Conservation (phyloP, 495 filamentous ascomycete genomes). For the Tuber umbilicatum region DNA sequence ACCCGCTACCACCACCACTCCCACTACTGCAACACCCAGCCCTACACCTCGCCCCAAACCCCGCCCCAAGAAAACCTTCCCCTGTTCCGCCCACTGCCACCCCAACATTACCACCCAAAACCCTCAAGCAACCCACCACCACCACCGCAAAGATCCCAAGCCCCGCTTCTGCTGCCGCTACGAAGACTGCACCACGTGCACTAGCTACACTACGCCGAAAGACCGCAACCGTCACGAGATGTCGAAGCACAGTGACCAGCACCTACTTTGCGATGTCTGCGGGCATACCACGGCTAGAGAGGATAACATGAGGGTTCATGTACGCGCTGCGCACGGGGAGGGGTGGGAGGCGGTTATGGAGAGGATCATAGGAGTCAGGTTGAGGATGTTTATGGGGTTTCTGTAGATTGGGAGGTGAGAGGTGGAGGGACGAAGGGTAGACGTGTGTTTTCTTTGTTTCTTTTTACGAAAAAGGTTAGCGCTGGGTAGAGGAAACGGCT, state of each 20-base stretch:
- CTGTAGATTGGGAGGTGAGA: background rate
- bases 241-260: slow-evolving; percentile 16
- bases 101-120: background rate
- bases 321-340: slow-evolving; percentile 18
- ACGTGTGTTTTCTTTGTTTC: background rate
- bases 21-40: background rate
- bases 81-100: background rate
- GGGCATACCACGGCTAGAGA: slow-evolving; percentile 23
- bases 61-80: background rate
- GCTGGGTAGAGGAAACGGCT: background rate
- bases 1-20: background rate
- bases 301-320: slow-evolving; percentile 36
- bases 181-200: background rate
- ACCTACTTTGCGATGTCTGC: slow-evolving; percentile 20
- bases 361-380: background rate
- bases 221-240: slow-evolving; percentile 31
- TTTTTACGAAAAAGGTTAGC: background rate
- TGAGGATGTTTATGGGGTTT: background rate
- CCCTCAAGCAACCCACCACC: background rate
- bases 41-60: background rate
- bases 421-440: background rate
- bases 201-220: slow-evolving; percentile 23
- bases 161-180: slow-evolving; percentile 15
- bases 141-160: slow-evolving; percentile 24
- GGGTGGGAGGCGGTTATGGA: background rate